Conservation (phyloP, 2,329 filamentous ascomycete species). For the Daldinia eschscholtzii region DNA sequence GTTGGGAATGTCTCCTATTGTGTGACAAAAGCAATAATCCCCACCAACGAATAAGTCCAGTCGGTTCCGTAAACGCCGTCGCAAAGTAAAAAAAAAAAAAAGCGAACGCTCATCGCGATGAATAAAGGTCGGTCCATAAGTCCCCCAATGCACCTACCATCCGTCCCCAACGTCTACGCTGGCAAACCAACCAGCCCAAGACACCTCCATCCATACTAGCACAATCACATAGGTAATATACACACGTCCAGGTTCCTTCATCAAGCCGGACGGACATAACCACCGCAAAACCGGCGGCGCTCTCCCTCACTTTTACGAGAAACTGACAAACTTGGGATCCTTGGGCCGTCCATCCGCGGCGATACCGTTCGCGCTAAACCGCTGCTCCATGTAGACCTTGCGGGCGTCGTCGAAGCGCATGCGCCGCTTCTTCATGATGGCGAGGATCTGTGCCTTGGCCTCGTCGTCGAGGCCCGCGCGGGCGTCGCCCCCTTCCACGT, state of each 20-base stretch:
- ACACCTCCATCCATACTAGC: slow-evolving; percentile 9
- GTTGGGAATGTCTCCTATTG: background rate
- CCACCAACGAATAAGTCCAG: slow-evolving; percentile 8
- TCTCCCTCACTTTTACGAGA: slow-evolving; percentile 66
- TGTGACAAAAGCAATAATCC: background rate
- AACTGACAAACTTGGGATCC: slow-evolving; percentile 97
- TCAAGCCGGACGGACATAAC: background rate
- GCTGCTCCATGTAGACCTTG: slow-evolving; percentile 84
- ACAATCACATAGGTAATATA: slow-evolving; percentile 18
- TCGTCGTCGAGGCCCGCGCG: slow-evolving; percentile 84
- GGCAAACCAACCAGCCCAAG: slow-evolving; percentile 9
- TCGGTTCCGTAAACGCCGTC: slow-evolving; percentile 35
- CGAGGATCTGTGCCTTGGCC: slow-evolving; percentile 84
- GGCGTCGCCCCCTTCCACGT: slow-evolving; percentile 82
- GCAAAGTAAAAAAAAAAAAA: slow-evolving; percentile 24
- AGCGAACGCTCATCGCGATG: slow-evolving; percentile 28
- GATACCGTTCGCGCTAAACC: slow-evolving; percentile 89
- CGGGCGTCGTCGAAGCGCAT: slow-evolving; percentile 93
- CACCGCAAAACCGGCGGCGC: background rate
- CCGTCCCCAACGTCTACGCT: slow-evolving; percentile 5
- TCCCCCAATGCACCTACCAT: slow-evolving; percentile 5
- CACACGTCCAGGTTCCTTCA: background rate
- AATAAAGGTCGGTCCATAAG: slow-evolving; percentile 23
- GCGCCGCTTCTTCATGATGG: slow-evolving; percentile 88
- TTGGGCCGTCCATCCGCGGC: slow-evolving; percentile 86